These are phyloP conservation scores for Lithohypha guttulata DNA, from an alignment of 2,329 filamentous ascomycete species.

Conservation along the genomic window DNA sequence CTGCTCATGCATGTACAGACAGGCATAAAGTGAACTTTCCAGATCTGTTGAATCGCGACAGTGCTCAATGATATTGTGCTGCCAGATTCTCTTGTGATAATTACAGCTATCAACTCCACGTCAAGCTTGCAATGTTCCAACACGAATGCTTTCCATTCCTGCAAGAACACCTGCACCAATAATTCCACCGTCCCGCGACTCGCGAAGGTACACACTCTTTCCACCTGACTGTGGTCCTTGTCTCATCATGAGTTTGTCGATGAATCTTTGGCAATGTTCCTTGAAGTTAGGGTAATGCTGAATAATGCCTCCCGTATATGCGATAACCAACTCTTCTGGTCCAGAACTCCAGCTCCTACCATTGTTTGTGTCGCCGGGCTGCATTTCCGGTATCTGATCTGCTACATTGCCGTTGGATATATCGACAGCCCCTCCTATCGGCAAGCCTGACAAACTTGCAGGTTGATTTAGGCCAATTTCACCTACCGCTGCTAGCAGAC, in stretches of 20 bases:
- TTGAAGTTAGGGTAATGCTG: constrained; percentile 68
- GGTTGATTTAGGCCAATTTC: constrained; percentile 43
- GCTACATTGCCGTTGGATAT: neutral
- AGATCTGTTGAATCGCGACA: too few species aligned
- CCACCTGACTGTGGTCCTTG: constrained; percentile 35
- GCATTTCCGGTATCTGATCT: neutral
- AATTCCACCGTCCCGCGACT: constrained; percentile 45
- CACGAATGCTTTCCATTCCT: constrained; percentile 30
- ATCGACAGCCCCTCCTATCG: neutral
- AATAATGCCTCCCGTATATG: constrained; percentile 71
- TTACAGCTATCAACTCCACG: neutral
- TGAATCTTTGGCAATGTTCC: constrained; percentile 55
- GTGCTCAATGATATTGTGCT: too few species aligned
- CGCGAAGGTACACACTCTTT: constrained; percentile 41
- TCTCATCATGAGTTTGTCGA: constrained; percentile 46
- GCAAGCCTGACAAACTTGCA: constrained; percentile 17
- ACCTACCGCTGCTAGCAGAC: constrained; percentile 56
- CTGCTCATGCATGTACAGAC: too few species aligned
- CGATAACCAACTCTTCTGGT: constrained; percentile 57
- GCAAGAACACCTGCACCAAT: constrained; percentile 46
- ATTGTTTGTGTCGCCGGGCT: neutral
- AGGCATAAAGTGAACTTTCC: too few species aligned
- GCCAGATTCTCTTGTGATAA: too few species aligned
- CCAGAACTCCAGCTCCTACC: constrained; percentile 21
- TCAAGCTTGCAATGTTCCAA: constrained; percentile 4